Evolutionary conservation across 192 early-diverging fungal species (phyloP), one percentile per base, ranked within the genome.

Genomic region (Linnemannia elongata): DNA sequence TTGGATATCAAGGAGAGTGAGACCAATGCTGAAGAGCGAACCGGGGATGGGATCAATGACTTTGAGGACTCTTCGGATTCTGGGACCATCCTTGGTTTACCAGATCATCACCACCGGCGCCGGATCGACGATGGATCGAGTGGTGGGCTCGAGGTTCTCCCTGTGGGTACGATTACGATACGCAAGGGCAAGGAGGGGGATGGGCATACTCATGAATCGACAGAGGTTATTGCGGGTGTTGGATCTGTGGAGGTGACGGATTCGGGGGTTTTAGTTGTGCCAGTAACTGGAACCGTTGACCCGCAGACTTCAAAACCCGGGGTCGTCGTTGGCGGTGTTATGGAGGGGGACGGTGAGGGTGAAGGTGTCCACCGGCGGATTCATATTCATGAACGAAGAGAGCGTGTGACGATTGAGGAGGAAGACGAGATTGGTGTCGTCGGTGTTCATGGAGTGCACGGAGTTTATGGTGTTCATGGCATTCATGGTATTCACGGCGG

Each of bases 1-100:
- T 55, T 87, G 39, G 85, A 87, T 42, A 87, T 87, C 76, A 81
- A 87, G 30, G 85, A 87, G 66, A 77, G 52, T 8, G 78, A 76
- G 24, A 81, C 71, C 1, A 33, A 63, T 39, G 30, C 79, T 13
- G 52, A 81, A 3, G 85, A 87, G 18, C 35, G 44, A 6, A 78
- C 55, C 4, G 85, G 85, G 4, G 77, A 79, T 30, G 73, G 82
- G 0, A 79, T 84, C 35, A 79, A 84, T 39, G 77, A 79, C n/a
- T 84, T 79, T 47, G 77, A 75, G 24, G 76, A 74, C 12, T 76
- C 45, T 13, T 72, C 75, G 38, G 39, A 60, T 24, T 30, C 54
- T 1, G 38, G 75, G 30, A 60, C 81, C 41, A 69, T 73, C 7
- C 45, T 30, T 44, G 66, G 38, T 27, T n/a, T 73, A 10, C 78